Percentiles rank a stretch among this genome's conserved stretches.
phyloP scores from a whole-genome alignment of 805 yeast species.

The Nematodospora valgi region DNA sequence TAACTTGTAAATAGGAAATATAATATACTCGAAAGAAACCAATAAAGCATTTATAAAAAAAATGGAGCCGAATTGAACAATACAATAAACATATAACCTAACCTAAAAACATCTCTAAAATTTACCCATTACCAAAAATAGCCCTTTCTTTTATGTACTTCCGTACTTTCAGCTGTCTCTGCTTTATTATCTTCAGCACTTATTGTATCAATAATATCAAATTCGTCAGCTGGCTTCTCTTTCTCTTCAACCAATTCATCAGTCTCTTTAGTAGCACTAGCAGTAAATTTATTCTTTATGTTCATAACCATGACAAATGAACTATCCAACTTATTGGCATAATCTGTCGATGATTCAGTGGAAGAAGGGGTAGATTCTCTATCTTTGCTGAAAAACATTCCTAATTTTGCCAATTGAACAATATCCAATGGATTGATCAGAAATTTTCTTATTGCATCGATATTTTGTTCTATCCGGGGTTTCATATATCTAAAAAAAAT shows the following conservation, averaged over 20 bases:
- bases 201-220: constrained; percentile 43
- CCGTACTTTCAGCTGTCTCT: not conserved
- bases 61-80: not conserved
- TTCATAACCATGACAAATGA: constrained; percentile 13
- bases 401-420: constrained; percentile 7
- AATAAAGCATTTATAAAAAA: not conserved
- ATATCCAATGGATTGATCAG: constrained; percentile 6
- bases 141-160: constrained; percentile 5
- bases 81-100: too few species aligned
- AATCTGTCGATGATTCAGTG: not conserved
- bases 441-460: constrained; percentile 5
- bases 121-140: constrained; percentile 7
- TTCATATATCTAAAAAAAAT: constrained; percentile 26
- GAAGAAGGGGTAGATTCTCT: not conserved
- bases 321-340: constrained; percentile 4
- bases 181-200: constrained; percentile 3
- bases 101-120: not conserved
- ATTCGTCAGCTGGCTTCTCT: constrained; percentile 25
- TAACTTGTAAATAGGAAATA: constrained; percentile 14
- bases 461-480: constrained; percentile 17
- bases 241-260: too few species aligned
- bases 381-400: not conserved
- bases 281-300: constrained; percentile 9
- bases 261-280: not conserved
- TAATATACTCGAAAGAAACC: too few species aligned